Percentiles rank a stretch among this genome's conserved stretches.
Evolutionary conservation across 169 alveolate genomes (phyloP).

Genomic region (Cardiosporidium cionae): DNA sequence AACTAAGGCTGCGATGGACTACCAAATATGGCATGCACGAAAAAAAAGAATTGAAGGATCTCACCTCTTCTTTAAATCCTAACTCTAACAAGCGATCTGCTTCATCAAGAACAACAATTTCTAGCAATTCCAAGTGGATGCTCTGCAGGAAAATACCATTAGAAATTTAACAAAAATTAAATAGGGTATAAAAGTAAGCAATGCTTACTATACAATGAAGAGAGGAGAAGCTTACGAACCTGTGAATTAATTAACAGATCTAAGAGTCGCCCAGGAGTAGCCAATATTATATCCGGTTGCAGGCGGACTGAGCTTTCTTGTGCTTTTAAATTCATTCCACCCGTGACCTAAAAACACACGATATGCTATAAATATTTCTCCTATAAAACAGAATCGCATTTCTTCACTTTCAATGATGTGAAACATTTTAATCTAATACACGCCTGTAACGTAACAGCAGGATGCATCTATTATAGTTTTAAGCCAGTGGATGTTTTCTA

Average conservation of each 20-base stretch:
- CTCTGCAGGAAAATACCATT: background rate
- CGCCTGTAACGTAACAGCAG: no score
- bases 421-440: no score
- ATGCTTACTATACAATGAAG: background rate
- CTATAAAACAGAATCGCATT: no score
- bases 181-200: background rate
- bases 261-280: slow-evolving; percentile 96
- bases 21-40: background rate
- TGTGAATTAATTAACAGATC: slow-evolving; percentile 81
- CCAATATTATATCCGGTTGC: slow-evolving; percentile 88
- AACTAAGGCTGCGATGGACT: background rate
- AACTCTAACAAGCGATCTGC: slow-evolving; percentile 90
- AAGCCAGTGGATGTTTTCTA: no score
- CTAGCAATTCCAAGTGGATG: slow-evolving; percentile 65
- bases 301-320: slow-evolving; percentile 75
- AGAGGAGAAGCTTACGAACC: slow-evolving; percentile 3
- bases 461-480: no score
- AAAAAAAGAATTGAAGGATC: background rate
- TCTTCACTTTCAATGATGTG: no score
- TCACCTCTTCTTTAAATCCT: slow-evolving; percentile 81
- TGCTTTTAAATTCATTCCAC: slow-evolving; percentile 71
- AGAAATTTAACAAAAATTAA: background rate
- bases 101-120: slow-evolving; percentile 85
- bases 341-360: slow-evolving; percentile 49
- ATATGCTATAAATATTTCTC: background rate